Percentiles rank a stretch among this genome's conserved stretches.
These are phyloP conservation scores for Barbarea vulgaris DNA, from an alignment of 345 rosid genomes.

Conservation along the genomic window DNA sequence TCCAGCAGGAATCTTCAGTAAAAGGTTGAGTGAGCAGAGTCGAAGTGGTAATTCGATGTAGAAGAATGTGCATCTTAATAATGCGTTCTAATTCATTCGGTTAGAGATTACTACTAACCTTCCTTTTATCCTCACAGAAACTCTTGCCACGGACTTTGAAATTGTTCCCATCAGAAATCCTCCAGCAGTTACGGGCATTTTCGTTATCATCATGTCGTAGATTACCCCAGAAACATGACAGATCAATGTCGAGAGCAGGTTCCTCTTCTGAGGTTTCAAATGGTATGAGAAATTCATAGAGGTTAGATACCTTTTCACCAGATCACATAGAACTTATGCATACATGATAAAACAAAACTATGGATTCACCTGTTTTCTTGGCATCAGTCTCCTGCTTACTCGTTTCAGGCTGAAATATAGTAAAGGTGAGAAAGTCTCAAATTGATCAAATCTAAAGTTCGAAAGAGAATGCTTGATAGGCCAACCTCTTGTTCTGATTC, in stretches of 20 bases:
- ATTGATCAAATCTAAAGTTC: neutral
- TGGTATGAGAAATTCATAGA: constrained; percentile 18
- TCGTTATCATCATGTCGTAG: constrained; percentile 83
- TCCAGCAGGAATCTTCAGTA: constrained; percentile 84
- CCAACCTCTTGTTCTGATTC: constrained; percentile 91
- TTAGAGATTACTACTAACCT: constrained; percentile 51
- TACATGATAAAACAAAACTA: constrained; percentile 1
- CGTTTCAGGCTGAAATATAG: constrained; percentile 51
- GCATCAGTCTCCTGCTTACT: constrained; percentile 53
- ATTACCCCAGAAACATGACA: constrained; percentile 85
- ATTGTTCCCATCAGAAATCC: constrained; percentile 80
- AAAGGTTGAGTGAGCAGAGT: constrained; percentile 33
- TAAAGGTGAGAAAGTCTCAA: constrained; percentile 13
- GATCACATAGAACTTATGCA: neutral
- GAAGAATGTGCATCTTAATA: neutral
- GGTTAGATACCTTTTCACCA: constrained; percentile 20
- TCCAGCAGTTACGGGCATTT: constrained; percentile 91
- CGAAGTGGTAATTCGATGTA: neutral
- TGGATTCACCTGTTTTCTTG: constrained; percentile 65
- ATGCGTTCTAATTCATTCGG: neutral
- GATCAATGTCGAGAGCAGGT: constrained; percentile 68
- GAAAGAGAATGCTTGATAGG: constrained; percentile 14
- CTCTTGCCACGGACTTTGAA: constrained; percentile 93
- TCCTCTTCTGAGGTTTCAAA: constrained; percentile 72
- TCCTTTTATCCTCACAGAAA: constrained; percentile 84